phyloP scores from a whole-genome alignment of 805 yeast species.

The Torulaspora gathmanii region DNA sequence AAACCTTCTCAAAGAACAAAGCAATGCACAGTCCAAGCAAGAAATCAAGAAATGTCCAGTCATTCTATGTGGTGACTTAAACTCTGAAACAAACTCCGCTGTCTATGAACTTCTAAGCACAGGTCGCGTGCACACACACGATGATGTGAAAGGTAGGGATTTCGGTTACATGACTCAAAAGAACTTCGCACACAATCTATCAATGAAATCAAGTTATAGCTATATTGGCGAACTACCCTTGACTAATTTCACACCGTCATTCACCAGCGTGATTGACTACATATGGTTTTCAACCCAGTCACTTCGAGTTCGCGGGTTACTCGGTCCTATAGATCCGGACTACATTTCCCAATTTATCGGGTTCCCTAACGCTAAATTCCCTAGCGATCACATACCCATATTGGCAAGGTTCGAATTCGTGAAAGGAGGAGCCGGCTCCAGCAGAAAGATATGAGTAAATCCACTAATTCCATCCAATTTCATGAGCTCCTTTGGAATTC shows the following conservation, averaged over 20 bases:
- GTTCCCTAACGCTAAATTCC: conserved; percentile 88
- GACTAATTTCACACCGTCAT: conserved; percentile 90
- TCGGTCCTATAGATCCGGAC: conserved; percentile 78
- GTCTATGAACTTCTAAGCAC: conserved; percentile 85
- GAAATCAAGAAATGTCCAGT: conserved; percentile 64
- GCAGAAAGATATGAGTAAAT: conserved; percentile 28
- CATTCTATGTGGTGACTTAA: conserved; percentile 91
- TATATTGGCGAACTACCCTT: conserved; percentile 86
- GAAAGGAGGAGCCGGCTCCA: conserved; percentile 36
- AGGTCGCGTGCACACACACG: conserved; percentile 73
- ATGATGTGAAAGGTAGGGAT: conserved; percentile 77
- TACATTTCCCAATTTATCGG: conserved; percentile 79
- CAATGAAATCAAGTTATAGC: conserved; percentile 80
- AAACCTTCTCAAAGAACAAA: conserved; percentile 47
- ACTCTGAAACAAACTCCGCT: conserved; percentile 81
- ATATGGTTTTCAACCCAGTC: conserved; percentile 86
- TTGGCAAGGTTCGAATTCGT: conserved; percentile 71
- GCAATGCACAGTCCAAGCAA: conserved; percentile 43
- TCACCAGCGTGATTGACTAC: conserved; percentile 90
- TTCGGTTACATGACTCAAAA: conserved; percentile 88
- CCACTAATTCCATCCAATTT: conserved; percentile 5
- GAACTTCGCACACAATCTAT: conserved; percentile 77
- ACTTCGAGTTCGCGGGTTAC: conserved; percentile 77
- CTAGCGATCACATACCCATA: conserved; percentile 92
- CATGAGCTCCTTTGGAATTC: background rate